Percentiles rank a stretch among this genome's conserved stretches.
Evolutionary conservation across 352 stramenopile genomes (phyloP).

Genomic region (Phytophthora uliginosa): DNA sequence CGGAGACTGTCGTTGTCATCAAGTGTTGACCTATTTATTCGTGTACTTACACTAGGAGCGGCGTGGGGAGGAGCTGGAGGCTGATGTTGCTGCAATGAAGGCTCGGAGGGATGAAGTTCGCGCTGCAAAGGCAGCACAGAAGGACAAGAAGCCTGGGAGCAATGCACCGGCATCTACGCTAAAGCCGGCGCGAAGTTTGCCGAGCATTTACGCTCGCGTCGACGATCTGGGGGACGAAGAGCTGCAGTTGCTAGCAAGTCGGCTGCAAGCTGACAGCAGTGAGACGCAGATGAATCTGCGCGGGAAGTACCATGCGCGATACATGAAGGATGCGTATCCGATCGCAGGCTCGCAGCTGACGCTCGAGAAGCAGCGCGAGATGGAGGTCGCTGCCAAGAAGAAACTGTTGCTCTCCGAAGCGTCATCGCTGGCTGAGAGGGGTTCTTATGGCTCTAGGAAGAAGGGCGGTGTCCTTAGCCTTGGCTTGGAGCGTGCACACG

Average conservation of each 20-base stretch:
- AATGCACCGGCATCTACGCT: slow-evolving; percentile 1
- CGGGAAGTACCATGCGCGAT: slow-evolving; percentile 79
- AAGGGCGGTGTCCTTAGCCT: slow-evolving; percentile 12
- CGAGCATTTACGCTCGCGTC: slow-evolving; percentile 61
- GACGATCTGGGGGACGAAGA: slow-evolving; percentile 50
- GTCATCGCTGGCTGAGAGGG: slow-evolving; percentile 4
- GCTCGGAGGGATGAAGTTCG: slow-evolving; percentile 39
- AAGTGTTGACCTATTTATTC: background rate
- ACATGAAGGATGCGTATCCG: slow-evolving; percentile 76
- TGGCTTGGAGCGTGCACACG: slow-evolving; percentile 12
- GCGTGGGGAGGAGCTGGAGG: slow-evolving; percentile 38
- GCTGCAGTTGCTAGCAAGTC: slow-evolving; percentile 59
- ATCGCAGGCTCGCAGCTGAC: slow-evolving; percentile 79
- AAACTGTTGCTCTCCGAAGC: slow-evolving; percentile 62
- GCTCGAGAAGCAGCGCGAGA: slow-evolving; percentile 72
- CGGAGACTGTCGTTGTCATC: background rate
- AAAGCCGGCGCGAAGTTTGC: slow-evolving; percentile 5
- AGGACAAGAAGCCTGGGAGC: background rate
- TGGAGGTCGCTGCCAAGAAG: slow-evolving; percentile 72
- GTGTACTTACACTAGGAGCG: slow-evolving; percentile 40
- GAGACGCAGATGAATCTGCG: slow-evolving; percentile 52
- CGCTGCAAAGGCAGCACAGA: slow-evolving; percentile 8
- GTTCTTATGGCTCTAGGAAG: background rate
- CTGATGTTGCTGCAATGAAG: slow-evolving; percentile 39
- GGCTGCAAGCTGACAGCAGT: slow-evolving; percentile 30